Conservation (phyloP, 1,284 basidiomycete genomes). For the Cryptococcus sp. region DNA sequence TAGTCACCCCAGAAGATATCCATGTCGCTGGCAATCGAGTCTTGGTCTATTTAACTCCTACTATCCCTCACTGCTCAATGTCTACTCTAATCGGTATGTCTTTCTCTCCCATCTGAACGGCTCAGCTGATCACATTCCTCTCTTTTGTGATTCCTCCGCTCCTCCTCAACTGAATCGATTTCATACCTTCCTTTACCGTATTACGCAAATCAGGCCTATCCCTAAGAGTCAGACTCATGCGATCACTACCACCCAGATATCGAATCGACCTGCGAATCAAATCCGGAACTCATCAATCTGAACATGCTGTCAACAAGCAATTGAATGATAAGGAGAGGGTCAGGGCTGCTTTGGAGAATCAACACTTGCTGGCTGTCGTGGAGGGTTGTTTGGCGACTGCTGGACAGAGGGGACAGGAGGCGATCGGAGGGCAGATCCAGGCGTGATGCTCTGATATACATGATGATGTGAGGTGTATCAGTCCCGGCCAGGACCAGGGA, state of each 20-base stretch:
- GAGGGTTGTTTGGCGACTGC: slow-evolving; percentile 73
- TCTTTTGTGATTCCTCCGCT: not conserved
- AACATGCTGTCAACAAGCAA: slow-evolving; percentile 94
- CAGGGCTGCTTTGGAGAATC: slow-evolving; percentile 92
- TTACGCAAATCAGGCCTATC: slow-evolving; percentile 65
- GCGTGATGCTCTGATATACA: not conserved
- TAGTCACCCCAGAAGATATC: slow-evolving; percentile 87
- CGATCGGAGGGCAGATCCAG: not conserved
- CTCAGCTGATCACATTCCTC: not conserved
- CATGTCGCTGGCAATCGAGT: slow-evolving; percentile 68
- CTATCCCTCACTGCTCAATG: slow-evolving; percentile 97
- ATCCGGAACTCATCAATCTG: slow-evolving; percentile 92
- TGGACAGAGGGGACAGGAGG: slow-evolving; percentile 30
- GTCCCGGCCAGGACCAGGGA: no score
- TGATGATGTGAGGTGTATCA: no score
- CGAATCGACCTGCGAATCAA: slow-evolving; percentile 93
- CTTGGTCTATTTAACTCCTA: slow-evolving; percentile 88
- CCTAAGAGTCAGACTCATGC: slow-evolving; percentile 82
- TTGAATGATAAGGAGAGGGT: slow-evolving; percentile 98
- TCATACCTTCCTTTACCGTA: not conserved
- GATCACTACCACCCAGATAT: slow-evolving; percentile 85
- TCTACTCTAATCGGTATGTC: slow-evolving; percentile 89
- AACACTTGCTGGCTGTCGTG: slow-evolving; percentile 76
- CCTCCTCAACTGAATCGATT: not conserved
- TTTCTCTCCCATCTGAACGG: no score